A percentile compares a stretch with the other conserved stretches of the same genome.
phyloP scores from a whole-genome alignment of 208 protist species.

The Trypanosoma scelopori region DNA sequence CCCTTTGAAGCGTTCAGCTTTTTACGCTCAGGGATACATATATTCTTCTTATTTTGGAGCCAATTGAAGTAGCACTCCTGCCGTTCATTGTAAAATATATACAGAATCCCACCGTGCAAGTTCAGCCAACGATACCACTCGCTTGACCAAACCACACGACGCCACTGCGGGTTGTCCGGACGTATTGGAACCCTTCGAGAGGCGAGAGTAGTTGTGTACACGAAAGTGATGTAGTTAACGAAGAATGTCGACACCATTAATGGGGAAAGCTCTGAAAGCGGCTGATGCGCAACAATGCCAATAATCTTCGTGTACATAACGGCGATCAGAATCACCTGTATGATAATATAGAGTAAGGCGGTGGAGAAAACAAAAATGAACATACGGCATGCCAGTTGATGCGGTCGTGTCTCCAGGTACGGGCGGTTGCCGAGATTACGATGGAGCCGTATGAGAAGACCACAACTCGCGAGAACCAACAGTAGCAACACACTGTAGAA shows the following conservation, averaged over 20 bases:
- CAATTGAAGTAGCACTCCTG: slow-evolving; percentile 68
- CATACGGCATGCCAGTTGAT: slow-evolving; percentile 77
- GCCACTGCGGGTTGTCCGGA: slow-evolving; percentile 62
- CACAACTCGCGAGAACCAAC: slow-evolving; percentile 46
- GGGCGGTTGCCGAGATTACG: slow-evolving; percentile 53
- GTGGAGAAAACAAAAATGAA: slow-evolving; percentile 83
- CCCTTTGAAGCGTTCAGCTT: too few relatives aligned
- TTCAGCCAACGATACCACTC: slow-evolving; percentile 82
- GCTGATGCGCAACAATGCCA: slow-evolving; percentile 64
- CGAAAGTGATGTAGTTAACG: slow-evolving; percentile 74
- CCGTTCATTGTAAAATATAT: slow-evolving; percentile 74
- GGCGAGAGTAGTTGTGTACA: slow-evolving; percentile 62
- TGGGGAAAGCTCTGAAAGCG: slow-evolving; percentile 59
- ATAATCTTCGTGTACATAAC: slow-evolving; percentile 53
- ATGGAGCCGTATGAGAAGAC: slow-evolving; percentile 54
- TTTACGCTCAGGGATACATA: neutral
- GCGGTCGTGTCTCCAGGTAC: slow-evolving; percentile 74
- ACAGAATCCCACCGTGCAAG: slow-evolving; percentile 75
- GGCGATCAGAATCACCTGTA: slow-evolving; percentile 44
- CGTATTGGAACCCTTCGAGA: slow-evolving; percentile 63
- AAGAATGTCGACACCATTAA: slow-evolving; percentile 68
- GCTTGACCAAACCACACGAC: slow-evolving; percentile 56
- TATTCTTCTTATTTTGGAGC: slow-evolving; percentile 37
- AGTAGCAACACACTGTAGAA: slow-evolving; percentile 48
- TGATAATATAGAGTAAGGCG: slow-evolving; percentile 54